phyloP scores from a whole-genome alignment of 352 stramenopile genomes.

The Elongisporangium anandrum region DNA sequence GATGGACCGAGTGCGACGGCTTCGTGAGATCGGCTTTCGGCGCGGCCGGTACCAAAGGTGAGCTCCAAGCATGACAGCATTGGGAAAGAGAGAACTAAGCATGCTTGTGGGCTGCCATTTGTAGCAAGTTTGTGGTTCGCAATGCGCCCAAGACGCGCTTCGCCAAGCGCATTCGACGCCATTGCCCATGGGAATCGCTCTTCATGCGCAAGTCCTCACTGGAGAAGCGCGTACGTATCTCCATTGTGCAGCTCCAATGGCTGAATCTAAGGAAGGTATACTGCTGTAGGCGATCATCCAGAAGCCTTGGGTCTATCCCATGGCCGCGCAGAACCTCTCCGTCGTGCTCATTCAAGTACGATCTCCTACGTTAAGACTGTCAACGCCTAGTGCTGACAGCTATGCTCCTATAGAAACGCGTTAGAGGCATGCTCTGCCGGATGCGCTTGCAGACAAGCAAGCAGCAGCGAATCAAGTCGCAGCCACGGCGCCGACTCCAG shows the following conservation, averaged over 20 bases:
- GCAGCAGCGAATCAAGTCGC: constrained; percentile 2
- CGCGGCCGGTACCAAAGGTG: constrained; percentile 57
- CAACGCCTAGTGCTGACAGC: neutral
- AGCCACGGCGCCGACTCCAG: constrained; percentile 9
- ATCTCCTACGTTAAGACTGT: neutral
- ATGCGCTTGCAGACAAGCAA: constrained; percentile 8
- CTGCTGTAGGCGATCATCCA: constrained; percentile 48
- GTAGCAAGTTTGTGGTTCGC: constrained; percentile 47
- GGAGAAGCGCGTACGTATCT: constrained; percentile 54
- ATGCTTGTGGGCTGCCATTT: neutral
- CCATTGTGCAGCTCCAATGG: too few species aligned
- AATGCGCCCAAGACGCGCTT: constrained; percentile 44
- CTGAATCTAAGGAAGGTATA: too few species aligned
- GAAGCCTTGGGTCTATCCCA: constrained; percentile 72
- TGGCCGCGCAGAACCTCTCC: constrained; percentile 76
- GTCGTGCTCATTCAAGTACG: constrained; percentile 66
- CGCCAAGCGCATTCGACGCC: constrained; percentile 21
- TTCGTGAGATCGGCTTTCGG: constrained; percentile 34
- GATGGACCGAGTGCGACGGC: constrained; percentile 22
- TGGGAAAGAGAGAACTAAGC: neutral
- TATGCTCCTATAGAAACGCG: constrained; percentile 30
- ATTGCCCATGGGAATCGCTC: constrained; percentile 57
- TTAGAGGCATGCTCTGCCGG: constrained; percentile 60
- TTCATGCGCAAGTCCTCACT: constrained; percentile 73
- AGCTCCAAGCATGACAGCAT: neutral